Conservation (phyloP, 2,329 filamentous ascomycete species). For the Penicillium fuscoglaucum region DNA sequence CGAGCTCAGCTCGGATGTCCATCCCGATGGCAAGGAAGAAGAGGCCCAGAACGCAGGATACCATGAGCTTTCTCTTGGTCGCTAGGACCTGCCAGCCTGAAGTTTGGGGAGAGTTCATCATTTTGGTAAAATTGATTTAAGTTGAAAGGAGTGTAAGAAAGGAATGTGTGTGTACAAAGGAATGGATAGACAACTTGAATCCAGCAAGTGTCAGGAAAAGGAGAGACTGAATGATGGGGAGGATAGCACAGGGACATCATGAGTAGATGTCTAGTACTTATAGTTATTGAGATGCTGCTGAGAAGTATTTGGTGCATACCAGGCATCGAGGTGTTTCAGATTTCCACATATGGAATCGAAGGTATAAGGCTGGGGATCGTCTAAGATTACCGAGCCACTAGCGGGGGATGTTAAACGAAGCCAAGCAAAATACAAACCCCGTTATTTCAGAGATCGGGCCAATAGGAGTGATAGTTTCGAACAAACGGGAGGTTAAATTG, state of each 20-base stretch:
- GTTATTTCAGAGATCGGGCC: background rate
- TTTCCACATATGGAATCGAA: background rate
- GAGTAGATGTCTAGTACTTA: background rate
- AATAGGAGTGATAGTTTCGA: background rate
- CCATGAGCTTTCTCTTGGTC: background rate
- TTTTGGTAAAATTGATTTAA: background rate
- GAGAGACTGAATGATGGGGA: constrained; percentile 2
- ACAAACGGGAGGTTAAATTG: background rate
- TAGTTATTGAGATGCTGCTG: background rate
- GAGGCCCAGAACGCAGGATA: background rate
- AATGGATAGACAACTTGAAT: constrained; percentile 12
- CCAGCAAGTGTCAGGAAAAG: constrained; percentile 13
- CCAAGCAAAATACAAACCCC: background rate
- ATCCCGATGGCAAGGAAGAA: constrained; percentile 8
- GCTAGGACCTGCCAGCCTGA: constrained; percentile 2
- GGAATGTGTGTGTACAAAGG: constrained; percentile 5
- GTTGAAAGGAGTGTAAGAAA: constrained; percentile 3
- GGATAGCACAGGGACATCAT: background rate
- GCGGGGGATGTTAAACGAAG: constrained; percentile 1
- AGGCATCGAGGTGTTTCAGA: background rate
- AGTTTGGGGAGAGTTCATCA: background rate
- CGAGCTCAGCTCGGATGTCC: background rate
- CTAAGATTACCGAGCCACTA: background rate
- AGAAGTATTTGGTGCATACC: background rate
- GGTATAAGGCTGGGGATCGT: background rate